phyloP scores from a whole-genome alignment of 768 basidiomycete genomes.

The Lentinula detonsa region DNA sequence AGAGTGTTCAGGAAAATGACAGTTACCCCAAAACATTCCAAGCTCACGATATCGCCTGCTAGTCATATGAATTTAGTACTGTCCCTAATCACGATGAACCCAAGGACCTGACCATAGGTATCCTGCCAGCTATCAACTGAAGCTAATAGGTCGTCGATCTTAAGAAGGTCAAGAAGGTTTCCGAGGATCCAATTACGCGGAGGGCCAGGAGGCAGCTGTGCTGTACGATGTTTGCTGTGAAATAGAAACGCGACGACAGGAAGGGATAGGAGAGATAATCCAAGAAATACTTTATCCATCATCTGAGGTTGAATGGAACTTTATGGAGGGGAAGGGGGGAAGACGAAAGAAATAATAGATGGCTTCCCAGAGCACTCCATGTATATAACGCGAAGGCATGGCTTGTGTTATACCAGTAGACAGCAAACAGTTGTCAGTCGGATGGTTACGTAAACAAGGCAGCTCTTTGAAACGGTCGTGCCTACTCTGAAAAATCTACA shows the following conservation, averaged over 20 bases:
- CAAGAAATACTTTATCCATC: background rate
- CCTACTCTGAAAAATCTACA: too few relatives aligned
- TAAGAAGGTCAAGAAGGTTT: background rate
- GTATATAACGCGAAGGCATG: too few relatives aligned
- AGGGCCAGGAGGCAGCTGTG: background rate
- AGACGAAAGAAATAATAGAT: background rate
- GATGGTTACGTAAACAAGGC: too few relatives aligned
- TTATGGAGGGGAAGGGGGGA: background rate
- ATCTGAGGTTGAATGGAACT: background rate
- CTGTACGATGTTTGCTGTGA: background rate
- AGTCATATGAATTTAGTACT: background rate
- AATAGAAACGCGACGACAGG: background rate
- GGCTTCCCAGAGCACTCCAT: background rate
- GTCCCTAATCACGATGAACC: background rate
- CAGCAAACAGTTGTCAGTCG: too few relatives aligned
- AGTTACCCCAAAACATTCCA: background rate
- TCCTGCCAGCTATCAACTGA: background rate
- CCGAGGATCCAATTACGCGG: background rate
- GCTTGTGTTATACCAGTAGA: too few relatives aligned
- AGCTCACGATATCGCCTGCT: background rate
- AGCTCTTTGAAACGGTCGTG: too few relatives aligned
- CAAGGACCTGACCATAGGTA: background rate
- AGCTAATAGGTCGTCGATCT: background rate
- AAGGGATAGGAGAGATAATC: background rate
- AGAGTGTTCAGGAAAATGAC: background rate